Conservation (phyloP, 139 green algal species). For the Ulvella scutata region DNA sequence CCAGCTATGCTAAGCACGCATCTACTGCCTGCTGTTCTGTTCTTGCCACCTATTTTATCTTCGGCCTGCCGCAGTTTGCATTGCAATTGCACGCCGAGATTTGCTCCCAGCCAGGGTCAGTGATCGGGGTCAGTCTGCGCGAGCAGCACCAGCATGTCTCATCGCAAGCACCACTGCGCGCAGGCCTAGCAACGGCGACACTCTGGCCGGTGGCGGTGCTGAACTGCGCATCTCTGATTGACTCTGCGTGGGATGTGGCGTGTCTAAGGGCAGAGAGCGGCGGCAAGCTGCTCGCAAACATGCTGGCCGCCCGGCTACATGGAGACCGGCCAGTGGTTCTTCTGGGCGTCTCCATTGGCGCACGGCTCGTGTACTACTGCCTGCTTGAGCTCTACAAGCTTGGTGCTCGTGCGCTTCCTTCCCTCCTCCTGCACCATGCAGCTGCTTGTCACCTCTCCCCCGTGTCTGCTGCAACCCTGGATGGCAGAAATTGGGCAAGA, state of each 20-base stretch:
- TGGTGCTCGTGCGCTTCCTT: not conserved
- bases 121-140: too few species aligned
- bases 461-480: too few species aligned
- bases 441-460: too few species aligned
- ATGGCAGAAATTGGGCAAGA: too few species aligned
- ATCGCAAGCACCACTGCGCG: too few species aligned
- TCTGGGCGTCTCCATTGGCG: slow-evolving; percentile 36
- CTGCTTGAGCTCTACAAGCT: slow-evolving; percentile 55
- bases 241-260: slow-evolving; percentile 9
- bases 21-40: too few species aligned
- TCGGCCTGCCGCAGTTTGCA: too few species aligned
- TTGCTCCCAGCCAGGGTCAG: too few species aligned
- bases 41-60: too few species aligned
- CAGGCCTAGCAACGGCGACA: slow-evolving; percentile 1
- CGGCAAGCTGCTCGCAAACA: slow-evolving; percentile 36
- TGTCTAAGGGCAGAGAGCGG: not conserved
- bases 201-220: slow-evolving; percentile 12
- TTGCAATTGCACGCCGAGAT: too few species aligned
- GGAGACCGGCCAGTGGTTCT: slow-evolving; percentile 49
- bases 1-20: too few species aligned
- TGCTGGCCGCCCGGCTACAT: slow-evolving; percentile 34
- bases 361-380: slow-evolving; percentile 56
- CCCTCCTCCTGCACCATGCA: not conserved
- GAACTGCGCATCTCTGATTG: slow-evolving; percentile 13
- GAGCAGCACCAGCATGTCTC: too few species aligned